Evolutionary conservation across 495 filamentous ascomycete genomes (phyloP), one percentile per base, ranked within the genome.

Genomic region (Filosporella fistucella): DNA sequence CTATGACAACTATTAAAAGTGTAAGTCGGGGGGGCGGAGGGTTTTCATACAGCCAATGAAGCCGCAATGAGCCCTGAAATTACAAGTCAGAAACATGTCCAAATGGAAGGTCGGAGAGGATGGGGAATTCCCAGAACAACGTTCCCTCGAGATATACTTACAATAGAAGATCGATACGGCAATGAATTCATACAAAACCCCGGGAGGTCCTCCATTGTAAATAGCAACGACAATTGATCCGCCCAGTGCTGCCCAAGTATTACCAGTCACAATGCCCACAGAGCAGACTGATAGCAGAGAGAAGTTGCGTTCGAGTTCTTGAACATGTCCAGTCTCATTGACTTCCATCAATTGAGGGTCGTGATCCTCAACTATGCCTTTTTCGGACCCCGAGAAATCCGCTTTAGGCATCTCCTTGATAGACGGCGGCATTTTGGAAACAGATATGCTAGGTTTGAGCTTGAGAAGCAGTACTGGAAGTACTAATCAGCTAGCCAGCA

Each of bases 141-240:
- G 28, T 30, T 8, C 28, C n/a, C n/a, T n/a, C n/a, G n/a, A 30
- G 28, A 30, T 30, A 30, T 30, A 30, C 28, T 30, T n/a, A 30
- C 28, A 37, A 32, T 54, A 54, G 30, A 54, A 54, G 18, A 54
- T 42, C 20, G 51, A 54, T 1, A 54, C 51, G 16, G 51, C 44
- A 44, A 41, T 42, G 42, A 54, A 54, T 34, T 54, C 76, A 52
- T 74, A 81, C 3, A 81, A 72, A 13, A 80, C 66, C 12, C 77
- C 75, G 0, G 77, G 72, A 1, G 76, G 71, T 1, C 77, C 77
- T 24, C 77, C 77, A 58, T 76, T 81, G 41, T 74, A 52, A n/a
- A 52, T 45, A 5, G 49, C 49, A 45, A 52, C 41, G 16, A 46
- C 49, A 22, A 80, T 69, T 1, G 70, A 71, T 3, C 71, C 71